Conservation (phyloP, 23 red algal species). For the Gracilaria vermiculophylla region DNA sequence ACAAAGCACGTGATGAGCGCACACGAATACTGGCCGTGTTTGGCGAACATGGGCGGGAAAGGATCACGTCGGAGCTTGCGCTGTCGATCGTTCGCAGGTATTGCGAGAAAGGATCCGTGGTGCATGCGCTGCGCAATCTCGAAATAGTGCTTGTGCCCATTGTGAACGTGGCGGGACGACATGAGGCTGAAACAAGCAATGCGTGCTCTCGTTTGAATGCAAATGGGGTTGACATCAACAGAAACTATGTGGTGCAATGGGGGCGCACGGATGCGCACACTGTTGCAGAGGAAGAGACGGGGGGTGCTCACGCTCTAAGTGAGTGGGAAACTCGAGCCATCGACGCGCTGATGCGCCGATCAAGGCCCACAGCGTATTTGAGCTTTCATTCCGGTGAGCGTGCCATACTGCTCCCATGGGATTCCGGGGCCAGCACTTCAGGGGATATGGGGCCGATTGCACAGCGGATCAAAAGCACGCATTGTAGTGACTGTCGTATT, state of each 20-base stretch:
- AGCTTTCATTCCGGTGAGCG: conserved; percentile 67
- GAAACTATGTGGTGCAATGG: conserved; percentile 68
- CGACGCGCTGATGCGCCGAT: conserved; percentile 6
- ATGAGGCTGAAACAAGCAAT: conserved; percentile 33
- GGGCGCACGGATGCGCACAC: conserved; percentile 17
- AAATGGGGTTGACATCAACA: conserved; percentile 65
- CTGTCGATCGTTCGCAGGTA: conserved; percentile 29
- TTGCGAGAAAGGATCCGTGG: conserved; percentile 5
- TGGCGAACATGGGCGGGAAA: conserved; percentile 83
- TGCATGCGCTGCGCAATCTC: background rate
- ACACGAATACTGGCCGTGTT: conserved; percentile 47
- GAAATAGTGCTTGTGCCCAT: conserved; percentile 61
- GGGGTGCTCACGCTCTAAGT: conserved; percentile 36
- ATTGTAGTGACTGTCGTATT: conserved; percentile 48
- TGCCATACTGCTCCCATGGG: conserved; percentile 61
- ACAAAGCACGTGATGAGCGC: background rate
- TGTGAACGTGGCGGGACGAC: conserved; percentile 1
- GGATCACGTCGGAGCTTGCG: conserved; percentile 71
- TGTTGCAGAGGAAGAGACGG: conserved; percentile 43
- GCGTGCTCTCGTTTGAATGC: conserved; percentile 47
- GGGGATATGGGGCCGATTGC: background rate
- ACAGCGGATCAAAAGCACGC: background rate
- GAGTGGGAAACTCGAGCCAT: conserved; percentile 66
- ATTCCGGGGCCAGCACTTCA: conserved; percentile 14
- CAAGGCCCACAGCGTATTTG: conserved; percentile 47